Evolutionary conservation across 805 yeast species (phyloP).

Genomic region (Kuraishia molischiana): DNA sequence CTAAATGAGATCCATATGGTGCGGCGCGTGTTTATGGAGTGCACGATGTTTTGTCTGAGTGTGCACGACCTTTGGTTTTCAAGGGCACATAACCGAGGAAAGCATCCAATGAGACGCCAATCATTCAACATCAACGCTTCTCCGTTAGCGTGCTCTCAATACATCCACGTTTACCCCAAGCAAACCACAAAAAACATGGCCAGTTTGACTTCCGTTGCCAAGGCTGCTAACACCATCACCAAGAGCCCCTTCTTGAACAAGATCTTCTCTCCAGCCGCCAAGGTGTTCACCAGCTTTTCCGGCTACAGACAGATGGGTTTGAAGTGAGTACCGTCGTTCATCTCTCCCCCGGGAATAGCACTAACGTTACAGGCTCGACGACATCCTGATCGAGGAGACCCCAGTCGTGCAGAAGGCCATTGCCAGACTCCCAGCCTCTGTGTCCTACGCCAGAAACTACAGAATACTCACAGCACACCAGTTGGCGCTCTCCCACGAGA

Average conservation of each 20-base stretch:
- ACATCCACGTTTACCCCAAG: too few species aligned
- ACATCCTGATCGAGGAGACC: constrained; percentile 79
- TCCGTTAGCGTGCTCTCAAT: too few species aligned
- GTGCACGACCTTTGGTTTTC: too few species aligned
- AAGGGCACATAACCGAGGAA: background rate
- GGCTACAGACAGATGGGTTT: constrained; percentile 96
- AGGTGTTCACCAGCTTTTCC: constrained; percentile 58
- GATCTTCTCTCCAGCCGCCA: constrained; percentile 72
- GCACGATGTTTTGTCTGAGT: too few species aligned
- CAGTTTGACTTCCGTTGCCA: constrained; percentile 60
- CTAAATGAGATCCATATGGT: too few species aligned
- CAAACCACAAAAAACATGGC: constrained; percentile 27
- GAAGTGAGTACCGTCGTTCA: constrained; percentile 24
- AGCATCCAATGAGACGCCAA: background rate
- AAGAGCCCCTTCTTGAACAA: constrained; percentile 72
- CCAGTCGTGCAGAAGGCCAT: constrained; percentile 82
- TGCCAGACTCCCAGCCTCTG: constrained; percentile 75
- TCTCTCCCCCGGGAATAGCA: background rate
- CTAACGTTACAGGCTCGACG: constrained; percentile 51
- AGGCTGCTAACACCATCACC: constrained; percentile 68
- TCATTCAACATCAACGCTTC: background rate
- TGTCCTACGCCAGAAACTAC: constrained; percentile 83
- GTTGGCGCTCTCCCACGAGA: constrained; percentile 70
- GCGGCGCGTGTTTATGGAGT: too few species aligned
- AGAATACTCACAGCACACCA: constrained; percentile 92